phyloP scores from a whole-genome alignment of 2,329 filamentous ascomycete genomes.

The Fusarium graminum region DNA sequence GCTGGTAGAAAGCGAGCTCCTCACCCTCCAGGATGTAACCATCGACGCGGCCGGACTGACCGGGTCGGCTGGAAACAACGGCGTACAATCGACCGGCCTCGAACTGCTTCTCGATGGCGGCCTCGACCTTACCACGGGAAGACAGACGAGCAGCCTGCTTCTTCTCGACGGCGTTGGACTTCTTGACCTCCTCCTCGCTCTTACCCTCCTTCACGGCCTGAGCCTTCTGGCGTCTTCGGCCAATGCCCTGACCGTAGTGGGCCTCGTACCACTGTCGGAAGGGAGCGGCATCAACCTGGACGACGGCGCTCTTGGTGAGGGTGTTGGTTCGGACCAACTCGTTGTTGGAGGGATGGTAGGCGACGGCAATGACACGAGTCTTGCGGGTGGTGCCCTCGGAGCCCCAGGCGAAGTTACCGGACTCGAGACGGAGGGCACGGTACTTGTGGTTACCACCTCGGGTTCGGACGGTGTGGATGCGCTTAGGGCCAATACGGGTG shows the following conservation, averaged over 20 bases:
- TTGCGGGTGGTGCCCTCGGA: slow-evolving; percentile 98
- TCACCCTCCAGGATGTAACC: slow-evolving; percentile 99
- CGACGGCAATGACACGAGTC: slow-evolving; percentile 98
- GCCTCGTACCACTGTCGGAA: slow-evolving; percentile 99
- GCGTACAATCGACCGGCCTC: slow-evolving; percentile 98
- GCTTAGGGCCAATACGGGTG: slow-evolving; percentile 98
- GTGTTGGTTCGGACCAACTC: slow-evolving; percentile 99
- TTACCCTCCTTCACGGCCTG: slow-evolving; percentile 69
- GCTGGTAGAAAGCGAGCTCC: slow-evolving; percentile 99
- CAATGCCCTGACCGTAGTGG: slow-evolving; percentile 93
- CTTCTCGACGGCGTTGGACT: slow-evolving; percentile 94
- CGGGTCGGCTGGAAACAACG: slow-evolving; percentile 90
- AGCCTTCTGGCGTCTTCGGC: slow-evolving; percentile 92
- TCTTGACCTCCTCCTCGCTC: slow-evolving; percentile 81
- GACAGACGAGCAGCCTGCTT: slow-evolving; percentile 93
- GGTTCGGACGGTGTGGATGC: slow-evolving; percentile 95
- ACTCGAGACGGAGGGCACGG: slow-evolving; percentile 98
- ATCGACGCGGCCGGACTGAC: slow-evolving; percentile 96
- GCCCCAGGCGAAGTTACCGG: slow-evolving; percentile 99
- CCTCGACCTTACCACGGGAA: slow-evolving; percentile 90
- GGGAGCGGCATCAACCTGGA: slow-evolving; percentile 98
- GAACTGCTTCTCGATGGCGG: slow-evolving; percentile 96
- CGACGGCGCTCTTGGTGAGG: slow-evolving; percentile 97
- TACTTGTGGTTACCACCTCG: slow-evolving; percentile 99
- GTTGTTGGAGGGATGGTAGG: slow-evolving; percentile 99